Percentiles rank a stretch among this genome's conserved stretches.
phyloP scores from a whole-genome alignment of 2,329 filamentous ascomycete genomes.

The Aspergillus pseudoterreus region DNA sequence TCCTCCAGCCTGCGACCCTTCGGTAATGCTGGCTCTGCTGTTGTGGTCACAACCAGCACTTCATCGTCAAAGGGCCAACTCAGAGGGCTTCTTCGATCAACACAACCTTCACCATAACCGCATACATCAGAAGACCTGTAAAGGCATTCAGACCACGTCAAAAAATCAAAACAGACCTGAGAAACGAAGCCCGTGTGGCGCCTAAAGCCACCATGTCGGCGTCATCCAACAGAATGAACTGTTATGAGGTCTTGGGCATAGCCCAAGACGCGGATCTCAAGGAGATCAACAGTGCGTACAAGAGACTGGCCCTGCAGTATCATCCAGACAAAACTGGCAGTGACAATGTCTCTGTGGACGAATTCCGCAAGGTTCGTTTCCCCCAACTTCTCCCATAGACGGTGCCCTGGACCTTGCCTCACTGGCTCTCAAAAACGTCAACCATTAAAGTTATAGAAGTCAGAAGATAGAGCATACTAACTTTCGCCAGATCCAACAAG shows the following conservation, averaged over 20 bases:
- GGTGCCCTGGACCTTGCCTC: neutral
- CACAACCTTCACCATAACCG: too few species aligned
- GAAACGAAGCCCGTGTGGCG: neutral
- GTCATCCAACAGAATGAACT: slow-evolving; percentile 16
- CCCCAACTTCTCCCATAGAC: neutral
- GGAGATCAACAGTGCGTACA: slow-evolving; percentile 34
- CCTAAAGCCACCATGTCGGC: slow-evolving; percentile 2
- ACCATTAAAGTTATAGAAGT: neutral
- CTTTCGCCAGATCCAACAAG: slow-evolving; percentile 27
- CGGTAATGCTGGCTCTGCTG: too few species aligned
- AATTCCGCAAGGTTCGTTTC: slow-evolving; percentile 23
- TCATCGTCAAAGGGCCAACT: too few species aligned
- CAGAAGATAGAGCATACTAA: neutral
- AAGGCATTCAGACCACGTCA: too few species aligned
- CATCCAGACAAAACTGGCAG: slow-evolving; percentile 32
- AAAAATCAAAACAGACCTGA: neutral
- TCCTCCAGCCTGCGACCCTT: too few species aligned
- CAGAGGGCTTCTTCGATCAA: too few species aligned
- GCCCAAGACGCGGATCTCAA: slow-evolving; percentile 19
- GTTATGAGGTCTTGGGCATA: slow-evolving; percentile 28
- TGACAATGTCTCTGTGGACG: slow-evolving; percentile 4
- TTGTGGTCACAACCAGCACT: too few species aligned
- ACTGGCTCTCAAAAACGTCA: neutral
- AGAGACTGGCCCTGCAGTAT: slow-evolving; percentile 29
- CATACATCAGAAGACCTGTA: too few species aligned